phyloP scores from a whole-genome alignment of 345 rosid genomes.

The Melastoma malabathricum region DNA sequence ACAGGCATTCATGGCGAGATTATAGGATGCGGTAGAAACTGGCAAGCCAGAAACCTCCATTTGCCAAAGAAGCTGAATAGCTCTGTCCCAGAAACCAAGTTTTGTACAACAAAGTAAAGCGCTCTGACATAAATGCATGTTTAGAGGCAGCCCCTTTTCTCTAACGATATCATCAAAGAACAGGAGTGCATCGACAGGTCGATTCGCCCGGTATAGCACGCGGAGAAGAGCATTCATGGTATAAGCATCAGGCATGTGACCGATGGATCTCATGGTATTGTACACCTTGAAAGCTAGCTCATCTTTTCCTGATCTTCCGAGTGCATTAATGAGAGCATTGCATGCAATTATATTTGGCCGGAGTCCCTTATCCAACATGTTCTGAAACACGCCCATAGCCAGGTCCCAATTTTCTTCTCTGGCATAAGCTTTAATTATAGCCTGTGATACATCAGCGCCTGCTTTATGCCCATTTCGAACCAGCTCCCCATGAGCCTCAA shows the following conservation, averaged over 20 bases:
- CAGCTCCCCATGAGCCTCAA: conserved; percentile 69
- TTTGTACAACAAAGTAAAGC: conserved; percentile 66
- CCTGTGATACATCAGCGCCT: conserved; percentile 41
- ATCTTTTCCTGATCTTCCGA: conserved; percentile 55
- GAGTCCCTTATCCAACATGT: conserved; percentile 32
- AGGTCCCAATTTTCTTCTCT: conserved; percentile 54
- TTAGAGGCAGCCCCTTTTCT: conserved; percentile 20
- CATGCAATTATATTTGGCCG: conserved; percentile 55
- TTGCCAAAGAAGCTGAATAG: conserved; percentile 65
- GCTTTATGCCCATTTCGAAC: conserved; percentile 29
- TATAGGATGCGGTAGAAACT: conserved; percentile 42
- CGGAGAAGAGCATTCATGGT: conserved; percentile 66
- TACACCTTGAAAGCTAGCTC: conserved; percentile 47
- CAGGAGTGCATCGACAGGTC: conserved; percentile 41
- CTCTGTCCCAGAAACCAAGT: conserved; percentile 64
- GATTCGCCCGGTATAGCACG: conserved; percentile 46
- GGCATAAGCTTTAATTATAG: conserved; percentile 39
- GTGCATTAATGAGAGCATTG: conserved; percentile 54
- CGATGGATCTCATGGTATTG: conserved; percentile 27
- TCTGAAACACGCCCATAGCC: conserved; percentile 36
- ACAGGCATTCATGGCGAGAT: conserved; percentile 56
- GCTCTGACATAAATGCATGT: conserved; percentile 41
- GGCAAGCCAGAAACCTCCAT: conserved; percentile 44
- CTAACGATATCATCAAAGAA: conserved; percentile 45
- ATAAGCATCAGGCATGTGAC: conserved; percentile 54